Evolutionary conservation across 2,329 filamentous ascomycete genomes (phyloP).

Genomic region (Orbilia quercus): DNA sequence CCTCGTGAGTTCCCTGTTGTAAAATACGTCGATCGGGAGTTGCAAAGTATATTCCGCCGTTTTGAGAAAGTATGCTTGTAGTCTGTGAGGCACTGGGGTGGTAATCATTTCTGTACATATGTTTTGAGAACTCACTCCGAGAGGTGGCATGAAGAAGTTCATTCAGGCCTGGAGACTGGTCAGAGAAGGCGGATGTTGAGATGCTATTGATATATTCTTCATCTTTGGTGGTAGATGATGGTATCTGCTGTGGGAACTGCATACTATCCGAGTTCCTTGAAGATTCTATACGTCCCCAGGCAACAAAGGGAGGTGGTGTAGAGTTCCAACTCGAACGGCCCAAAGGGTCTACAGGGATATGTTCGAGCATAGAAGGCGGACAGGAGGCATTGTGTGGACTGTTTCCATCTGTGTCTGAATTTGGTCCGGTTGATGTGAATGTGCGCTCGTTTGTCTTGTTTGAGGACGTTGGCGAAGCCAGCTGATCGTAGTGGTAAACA

Average conservation of each 20-base stretch:
- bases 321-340: conserved; percentile 40
- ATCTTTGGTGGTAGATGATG: conserved; percentile 15
- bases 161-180: conserved; percentile 45
- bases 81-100: neutral
- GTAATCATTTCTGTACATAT: conserved; percentile 7
- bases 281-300: conserved; percentile 17
- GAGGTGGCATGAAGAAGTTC: conserved; percentile 39
- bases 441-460: neutral
- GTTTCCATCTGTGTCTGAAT: neutral
- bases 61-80: conserved; percentile 27
- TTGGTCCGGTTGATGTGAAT: neutral
- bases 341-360: conserved; percentile 17
- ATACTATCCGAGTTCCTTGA: conserved; percentile 16
- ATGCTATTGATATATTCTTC: conserved; percentile 49
- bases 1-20: conserved; percentile 9
- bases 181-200: conserved; percentile 46
- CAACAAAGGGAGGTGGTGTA: conserved; percentile 38
- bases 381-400: neutral
- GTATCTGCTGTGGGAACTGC: conserved; percentile 11
- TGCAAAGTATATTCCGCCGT: conserved; percentile 32
- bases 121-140: conserved; percentile 32
- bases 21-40: conserved; percentile 34
- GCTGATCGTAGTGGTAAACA: neutral
- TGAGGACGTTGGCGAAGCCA: neutral
- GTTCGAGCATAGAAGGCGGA: conserved; percentile 9